Base-by-base conservation (phyloP, 2,329 filamentous ascomycete species). In the Neonectria coccinea region DNA sequence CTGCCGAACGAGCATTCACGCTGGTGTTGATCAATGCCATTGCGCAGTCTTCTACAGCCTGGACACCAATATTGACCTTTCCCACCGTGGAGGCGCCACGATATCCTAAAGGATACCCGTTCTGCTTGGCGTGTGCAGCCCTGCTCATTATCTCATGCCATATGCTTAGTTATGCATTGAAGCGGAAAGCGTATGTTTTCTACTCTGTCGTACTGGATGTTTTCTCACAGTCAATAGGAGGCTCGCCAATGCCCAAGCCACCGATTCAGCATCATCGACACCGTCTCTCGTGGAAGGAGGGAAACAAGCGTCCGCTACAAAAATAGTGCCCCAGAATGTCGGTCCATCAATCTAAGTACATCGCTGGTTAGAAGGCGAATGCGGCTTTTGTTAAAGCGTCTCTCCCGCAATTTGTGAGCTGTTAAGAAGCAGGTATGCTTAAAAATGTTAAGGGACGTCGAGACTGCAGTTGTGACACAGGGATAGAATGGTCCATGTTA, bases 21-120 rank as follows among this genome's bases (percentile, higher is more conserved):
- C 73, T 87, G 4, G 81, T 87, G 3, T 71, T 85, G 16, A 83
- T 86, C 65, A 88, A 85, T 52, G 78, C 80, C 0, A 75, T 88
- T n/a, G 79, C 85, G 0, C 85, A 86, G 70, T 86, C 82, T 0
- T 84, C 84, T 0, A 88, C 84, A 0, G 85, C 83, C 0, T 89
- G 86, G 86, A 87, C 84, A 3, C 83, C 82, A 4, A 68, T 88
- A 2, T 70, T 88, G 12, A 81, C 83, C 0, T 89, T 86, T 67
- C 78, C 76, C 0, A 84, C 82, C 0, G 77, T 81, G 3, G 81
- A 84, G 62, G 78, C 77, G 0, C 82, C 82, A 1, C 67, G 77
- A 2, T 84, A 78, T 54, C 75, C 76, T 0, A 84, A 83, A 60
- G 82, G 82, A 1, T 83, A 79, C 42, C 71, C 77, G 0, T 81